Conservation (phyloP, 768 basidiomycete species). For the Lactarius quietus region DNA sequence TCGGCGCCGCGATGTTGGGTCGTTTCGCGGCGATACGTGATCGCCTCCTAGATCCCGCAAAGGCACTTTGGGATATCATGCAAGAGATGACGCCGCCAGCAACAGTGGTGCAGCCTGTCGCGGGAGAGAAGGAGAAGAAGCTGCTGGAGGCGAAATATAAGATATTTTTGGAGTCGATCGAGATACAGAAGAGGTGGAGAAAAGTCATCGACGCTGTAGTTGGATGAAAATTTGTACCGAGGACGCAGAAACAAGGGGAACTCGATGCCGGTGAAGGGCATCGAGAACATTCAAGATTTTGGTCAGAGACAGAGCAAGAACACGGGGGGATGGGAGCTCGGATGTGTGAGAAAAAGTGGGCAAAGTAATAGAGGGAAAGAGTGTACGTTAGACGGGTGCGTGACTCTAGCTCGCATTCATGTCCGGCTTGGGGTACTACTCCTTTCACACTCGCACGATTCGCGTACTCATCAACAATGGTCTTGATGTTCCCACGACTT, state of each 20-base stretch:
- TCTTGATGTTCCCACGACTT: too few species aligned
- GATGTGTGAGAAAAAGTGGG: neutral
- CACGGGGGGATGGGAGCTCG: neutral
- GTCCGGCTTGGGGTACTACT: too few species aligned
- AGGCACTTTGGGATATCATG: slow-evolving; percentile 90
- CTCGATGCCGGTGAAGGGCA: neutral
- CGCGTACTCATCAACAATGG: too few species aligned
- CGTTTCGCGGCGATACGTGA: slow-evolving; percentile 69
- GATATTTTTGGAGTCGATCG: slow-evolving; percentile 86
- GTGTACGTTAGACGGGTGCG: too few species aligned
- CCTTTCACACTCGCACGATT: too few species aligned
- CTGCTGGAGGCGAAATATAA: slow-evolving; percentile 89
- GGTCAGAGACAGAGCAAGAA: neutral
- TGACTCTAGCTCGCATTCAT: too few species aligned
- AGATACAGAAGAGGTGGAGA: slow-evolving; percentile 87
- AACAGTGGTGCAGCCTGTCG: slow-evolving; percentile 61
- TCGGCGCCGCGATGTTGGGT: slow-evolving; percentile 93
- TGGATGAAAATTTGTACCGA: slow-evolving; percentile 18
- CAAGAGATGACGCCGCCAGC: slow-evolving; percentile 92
- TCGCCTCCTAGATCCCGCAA: slow-evolving; percentile 48
- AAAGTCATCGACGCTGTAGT: slow-evolving; percentile 64
- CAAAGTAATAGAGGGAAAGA: neutral
- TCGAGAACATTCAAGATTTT: too few species aligned
- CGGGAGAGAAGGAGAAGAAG: slow-evolving; percentile 59
- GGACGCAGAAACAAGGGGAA: neutral